Conservation (phyloP, 2,329 filamentous ascomycete genomes). For the Pyrenochaeta sp. region DNA sequence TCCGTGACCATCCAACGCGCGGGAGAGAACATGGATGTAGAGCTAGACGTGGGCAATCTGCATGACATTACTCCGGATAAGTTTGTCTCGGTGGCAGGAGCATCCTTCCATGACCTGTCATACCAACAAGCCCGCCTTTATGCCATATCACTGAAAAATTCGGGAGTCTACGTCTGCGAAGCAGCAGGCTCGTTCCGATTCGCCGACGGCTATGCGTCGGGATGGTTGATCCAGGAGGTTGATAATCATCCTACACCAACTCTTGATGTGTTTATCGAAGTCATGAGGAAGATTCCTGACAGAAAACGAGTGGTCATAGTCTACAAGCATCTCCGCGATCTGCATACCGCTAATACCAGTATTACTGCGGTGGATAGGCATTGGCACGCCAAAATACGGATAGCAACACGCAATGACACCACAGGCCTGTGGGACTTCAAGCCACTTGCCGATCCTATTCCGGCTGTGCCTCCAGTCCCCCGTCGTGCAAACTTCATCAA, state of each 20-base stretch:
- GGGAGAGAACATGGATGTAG: conserved; percentile 84
- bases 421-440: conserved; percentile 95
- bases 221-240: conserved; percentile 92
- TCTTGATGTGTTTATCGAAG: conserved; percentile 86
- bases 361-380: conserved; percentile 94
- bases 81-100: conserved; percentile 93
- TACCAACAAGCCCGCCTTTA: conserved; percentile 98
- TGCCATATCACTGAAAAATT: conserved; percentile 79
- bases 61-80: conserved; percentile 95
- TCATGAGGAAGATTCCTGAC: conserved; percentile 86
- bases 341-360: conserved; percentile 92
- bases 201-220: conserved; percentile 83
- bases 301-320: conserved; percentile 87
- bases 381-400: conserved; percentile 94
- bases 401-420: conserved; percentile 88
- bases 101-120: conserved; percentile 93
- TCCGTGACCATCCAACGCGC: conserved; percentile 86
- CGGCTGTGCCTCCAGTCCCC: conserved; percentile 74
- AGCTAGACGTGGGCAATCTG: conserved; percentile 85
- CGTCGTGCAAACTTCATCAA: conserved; percentile 90
- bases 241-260: conserved; percentile 92
- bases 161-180: conserved; percentile 92
- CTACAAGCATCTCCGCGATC: conserved; percentile 92
- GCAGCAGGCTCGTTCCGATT: conserved; percentile 94
- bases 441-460: conserved; percentile 82